Base-by-base conservation (phyloP, 1,284 basidiomycete species). In the Cryptococcus sp. region DNA sequence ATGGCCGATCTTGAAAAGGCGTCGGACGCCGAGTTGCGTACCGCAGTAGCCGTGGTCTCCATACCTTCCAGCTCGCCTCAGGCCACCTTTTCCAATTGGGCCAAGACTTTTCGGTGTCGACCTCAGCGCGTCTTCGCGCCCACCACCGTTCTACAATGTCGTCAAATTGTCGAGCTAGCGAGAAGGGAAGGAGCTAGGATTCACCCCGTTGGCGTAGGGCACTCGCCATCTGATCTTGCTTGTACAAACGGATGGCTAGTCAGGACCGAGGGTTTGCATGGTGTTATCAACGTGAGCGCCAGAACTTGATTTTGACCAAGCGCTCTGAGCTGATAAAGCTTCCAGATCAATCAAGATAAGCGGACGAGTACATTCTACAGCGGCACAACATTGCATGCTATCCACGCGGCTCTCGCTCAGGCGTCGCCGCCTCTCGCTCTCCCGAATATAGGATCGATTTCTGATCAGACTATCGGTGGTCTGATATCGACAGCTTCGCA, bases 401-500 rank as follows among this genome's bases (percentile, higher is more conserved):
- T 94, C 16, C 89, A 93, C 58, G 55, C 68, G 19, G 50, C 67
- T 19, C 87, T 98, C 53, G 85, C 84, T 40, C 76, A 81, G n/a
- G 81, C 88, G 66, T 82, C 83, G 30, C 76, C 76, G 16, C 61
- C 76, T 1, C 84, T 97, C 22, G 93, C 93, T 47, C 88, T 99
- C 84, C 86, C 85, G 71, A 96, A 93, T 77, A 83, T 98, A 62
- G 96, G 96, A 43, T 95, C 93, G 43, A 98, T 99, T 73, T 95
- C 92, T 42, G 93, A 97, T 77, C 95, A 98, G 78, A 93, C 93
- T 3, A 84, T 99, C 63, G 94, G 85, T n/a, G 95, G 95, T 38
- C 85, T 94, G 64, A 84, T 99, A 71, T 89, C 93, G 11, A 99
- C 96, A 46, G 93, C 93, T 3, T 94, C 94, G 0, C 95, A 99